Evolutionary conservation across 1,284 basidiomycete genomes (phyloP).

Genomic region (Cutaneotrichosporon cutaneum): DNA sequence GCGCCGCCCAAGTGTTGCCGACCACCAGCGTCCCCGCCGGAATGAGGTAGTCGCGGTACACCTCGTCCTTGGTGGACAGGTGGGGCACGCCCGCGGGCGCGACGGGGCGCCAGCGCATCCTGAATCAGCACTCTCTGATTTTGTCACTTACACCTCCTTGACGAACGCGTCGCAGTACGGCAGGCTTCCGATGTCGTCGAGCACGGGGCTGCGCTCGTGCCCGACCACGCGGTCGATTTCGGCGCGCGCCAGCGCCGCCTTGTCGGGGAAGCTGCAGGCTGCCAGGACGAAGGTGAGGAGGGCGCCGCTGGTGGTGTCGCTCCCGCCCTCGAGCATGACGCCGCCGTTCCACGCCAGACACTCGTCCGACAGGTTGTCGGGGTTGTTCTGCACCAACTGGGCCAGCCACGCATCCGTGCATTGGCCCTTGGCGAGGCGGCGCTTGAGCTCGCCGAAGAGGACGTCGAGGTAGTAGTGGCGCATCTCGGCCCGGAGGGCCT

Average conservation of each 20-base stretch:
- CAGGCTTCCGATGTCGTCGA: constrained; percentile 11
- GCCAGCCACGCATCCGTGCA: constrained; percentile 15
- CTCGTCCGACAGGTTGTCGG: constrained; percentile 14
- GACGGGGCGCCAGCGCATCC: constrained; percentile 19
- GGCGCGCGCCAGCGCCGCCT: constrained; percentile 9
- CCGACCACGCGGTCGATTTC: constrained; percentile 15
- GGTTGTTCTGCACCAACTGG: constrained; percentile 7
- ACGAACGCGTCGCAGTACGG: constrained; percentile 18
- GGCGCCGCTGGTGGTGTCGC: constrained; percentile 14
- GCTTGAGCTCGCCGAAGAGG: constrained; percentile 12
- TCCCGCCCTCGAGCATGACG: constrained; percentile 19
- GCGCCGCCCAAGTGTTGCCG: constrained; percentile 18
- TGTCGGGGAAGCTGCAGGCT: constrained; percentile 13
- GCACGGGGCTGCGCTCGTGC: constrained; percentile 9
- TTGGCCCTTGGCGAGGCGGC: constrained; percentile 7
- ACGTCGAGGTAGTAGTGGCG: constrained; percentile 12
- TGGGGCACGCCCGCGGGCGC: constrained; percentile 17
- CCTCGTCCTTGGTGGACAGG: constrained; percentile 16
- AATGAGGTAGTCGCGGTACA: constrained; percentile 16
- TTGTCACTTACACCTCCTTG: constrained; percentile 14
- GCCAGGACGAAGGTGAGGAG: constrained; percentile 14
- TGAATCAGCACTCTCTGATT: constrained; percentile 1
- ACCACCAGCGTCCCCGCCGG: constrained; percentile 15
- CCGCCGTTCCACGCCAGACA: constrained; percentile 16
- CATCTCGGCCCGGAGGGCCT: constrained; percentile 11